Conservation (phyloP, 2,329 filamentous ascomycete species). For the Ceratocystis papillata region DNA sequence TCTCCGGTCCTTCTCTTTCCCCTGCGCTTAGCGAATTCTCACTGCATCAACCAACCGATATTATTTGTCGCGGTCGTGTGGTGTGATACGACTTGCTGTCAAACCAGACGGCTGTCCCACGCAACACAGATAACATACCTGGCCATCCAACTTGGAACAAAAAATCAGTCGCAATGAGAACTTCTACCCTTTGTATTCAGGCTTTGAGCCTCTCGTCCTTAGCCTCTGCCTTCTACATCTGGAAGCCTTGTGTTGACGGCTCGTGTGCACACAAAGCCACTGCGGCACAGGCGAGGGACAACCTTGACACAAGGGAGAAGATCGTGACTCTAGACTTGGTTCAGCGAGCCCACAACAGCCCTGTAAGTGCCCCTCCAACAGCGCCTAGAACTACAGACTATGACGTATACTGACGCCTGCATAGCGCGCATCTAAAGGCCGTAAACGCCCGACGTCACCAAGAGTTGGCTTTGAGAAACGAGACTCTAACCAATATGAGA, state of each 20-base stretch:
- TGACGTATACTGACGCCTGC: slow-evolving; percentile 19
- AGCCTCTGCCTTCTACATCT: slow-evolving; percentile 24
- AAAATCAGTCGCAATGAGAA: slow-evolving; percentile 14
- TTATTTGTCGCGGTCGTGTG: too few species aligned
- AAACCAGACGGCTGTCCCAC: background rate
- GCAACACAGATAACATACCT: background rate
- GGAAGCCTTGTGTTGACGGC: slow-evolving; percentile 24
- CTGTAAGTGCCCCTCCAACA: slow-evolving; percentile 17
- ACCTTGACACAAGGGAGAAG: slow-evolving; percentile 6
- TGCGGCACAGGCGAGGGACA: background rate
- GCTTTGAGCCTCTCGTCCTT: slow-evolving; percentile 17
- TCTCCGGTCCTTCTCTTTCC: too few species aligned
- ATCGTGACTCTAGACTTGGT: slow-evolving; percentile 14
- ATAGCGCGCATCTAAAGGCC: background rate
- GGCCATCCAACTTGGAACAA: background rate
- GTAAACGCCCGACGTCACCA: slow-evolving; percentile 21
- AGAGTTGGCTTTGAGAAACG: slow-evolving; percentile 31
- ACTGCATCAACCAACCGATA: too few species aligned
- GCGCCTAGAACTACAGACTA: background rate
- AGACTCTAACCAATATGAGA: slow-evolving; percentile 36
- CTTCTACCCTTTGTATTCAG: slow-evolving; percentile 10
- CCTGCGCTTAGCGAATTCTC: too few species aligned
- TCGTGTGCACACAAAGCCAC: slow-evolving; percentile 22
- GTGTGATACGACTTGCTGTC: slow-evolving; percentile 1
- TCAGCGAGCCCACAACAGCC: slow-evolving; percentile 13